A percentile compares a stretch with the other conserved stretches of the same genome.
Conservation (phyloP, 1,139 yeast species). For the Blastobotrys serpentis region DNA sequence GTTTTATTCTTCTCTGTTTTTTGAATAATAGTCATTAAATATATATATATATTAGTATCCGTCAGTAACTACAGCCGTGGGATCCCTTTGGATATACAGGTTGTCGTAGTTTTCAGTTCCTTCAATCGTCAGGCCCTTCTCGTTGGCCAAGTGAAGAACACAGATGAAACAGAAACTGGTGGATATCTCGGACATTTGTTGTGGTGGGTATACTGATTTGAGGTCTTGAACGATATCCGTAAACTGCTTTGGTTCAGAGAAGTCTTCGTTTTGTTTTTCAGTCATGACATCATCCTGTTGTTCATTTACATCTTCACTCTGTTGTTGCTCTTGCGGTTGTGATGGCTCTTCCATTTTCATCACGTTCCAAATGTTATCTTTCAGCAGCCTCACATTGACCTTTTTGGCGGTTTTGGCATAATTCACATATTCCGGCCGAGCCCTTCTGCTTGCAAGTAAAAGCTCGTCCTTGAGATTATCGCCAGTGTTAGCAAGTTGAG, state of each 20-base stretch:
- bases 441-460: constrained; percentile 21
- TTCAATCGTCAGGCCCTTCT: constrained; percentile 69
- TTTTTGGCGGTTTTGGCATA: constrained; percentile 81
- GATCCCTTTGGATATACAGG: constrained; percentile 44
- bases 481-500: constrained; percentile 12
- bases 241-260: constrained; percentile 39
- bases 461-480: constrained; percentile 20
- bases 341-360: constrained; percentile 32
- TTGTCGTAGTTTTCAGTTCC: constrained; percentile 59
- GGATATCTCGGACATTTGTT: constrained; percentile 57
- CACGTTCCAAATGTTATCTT: constrained; percentile 79
- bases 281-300: too few species aligned
- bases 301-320: too few species aligned
- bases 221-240: constrained; percentile 47
- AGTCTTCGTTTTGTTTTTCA: neutral
- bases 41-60: constrained; percentile 6
- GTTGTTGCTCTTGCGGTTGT: constrained; percentile 10
- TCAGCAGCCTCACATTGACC: constrained; percentile 76
- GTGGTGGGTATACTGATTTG: constrained; percentile 36
- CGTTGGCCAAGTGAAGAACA: constrained; percentile 82
- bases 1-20: too few species aligned
- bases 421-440: constrained; percentile 62
- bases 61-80: constrained; percentile 20
- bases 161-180: constrained; percentile 89
- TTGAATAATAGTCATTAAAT: too few species aligned